phyloP scores from a whole-genome alignment of 139 green algal species.

The Auxenochlorella protothecoides region DNA sequence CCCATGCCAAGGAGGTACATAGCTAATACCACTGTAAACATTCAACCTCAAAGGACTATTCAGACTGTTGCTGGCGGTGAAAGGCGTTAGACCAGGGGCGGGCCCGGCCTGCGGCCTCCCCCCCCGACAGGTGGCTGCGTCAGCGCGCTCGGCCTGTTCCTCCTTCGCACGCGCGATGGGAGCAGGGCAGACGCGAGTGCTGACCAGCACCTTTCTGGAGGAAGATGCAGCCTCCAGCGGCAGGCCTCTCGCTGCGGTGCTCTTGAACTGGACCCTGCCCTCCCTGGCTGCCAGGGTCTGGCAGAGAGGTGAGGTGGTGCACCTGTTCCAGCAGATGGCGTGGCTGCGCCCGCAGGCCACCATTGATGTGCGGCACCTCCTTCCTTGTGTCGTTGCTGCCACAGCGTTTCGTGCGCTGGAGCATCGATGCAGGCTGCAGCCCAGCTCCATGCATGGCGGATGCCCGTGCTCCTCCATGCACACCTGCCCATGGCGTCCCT shows the following conservation, averaged over 20 bases:
- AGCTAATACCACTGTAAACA: no score
- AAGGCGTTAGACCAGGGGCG: not conserved
- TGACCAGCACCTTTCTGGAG: conserved; percentile 12
- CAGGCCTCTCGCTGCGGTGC: conserved; percentile 8
- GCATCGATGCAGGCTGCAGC: not conserved
- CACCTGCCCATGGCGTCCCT: no score
- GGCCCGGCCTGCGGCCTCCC: not conserved
- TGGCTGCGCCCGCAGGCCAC: not conserved
- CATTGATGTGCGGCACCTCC: no score
- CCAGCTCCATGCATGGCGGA: not conserved
- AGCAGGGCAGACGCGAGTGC: not conserved
- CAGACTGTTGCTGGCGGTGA: no score
- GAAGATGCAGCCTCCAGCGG: not conserved
- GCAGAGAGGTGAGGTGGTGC: conserved; percentile 3
- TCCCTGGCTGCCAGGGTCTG: conserved; percentile 5
- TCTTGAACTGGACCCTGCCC: conserved; percentile 24
- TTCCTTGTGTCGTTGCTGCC: not conserved
- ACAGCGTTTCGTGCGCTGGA: not conserved
- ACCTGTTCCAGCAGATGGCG: not conserved
- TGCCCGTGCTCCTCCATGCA: no score
- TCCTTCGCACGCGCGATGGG: no score
- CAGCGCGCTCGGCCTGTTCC: no score
- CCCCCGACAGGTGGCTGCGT: not conserved
- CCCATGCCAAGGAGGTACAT: no score
- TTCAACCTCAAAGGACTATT: no score